These are phyloP conservation scores for Oenanthe javanica DNA, from an alignment of 140 eudicot genomes.

Conservation along the genomic window DNA sequence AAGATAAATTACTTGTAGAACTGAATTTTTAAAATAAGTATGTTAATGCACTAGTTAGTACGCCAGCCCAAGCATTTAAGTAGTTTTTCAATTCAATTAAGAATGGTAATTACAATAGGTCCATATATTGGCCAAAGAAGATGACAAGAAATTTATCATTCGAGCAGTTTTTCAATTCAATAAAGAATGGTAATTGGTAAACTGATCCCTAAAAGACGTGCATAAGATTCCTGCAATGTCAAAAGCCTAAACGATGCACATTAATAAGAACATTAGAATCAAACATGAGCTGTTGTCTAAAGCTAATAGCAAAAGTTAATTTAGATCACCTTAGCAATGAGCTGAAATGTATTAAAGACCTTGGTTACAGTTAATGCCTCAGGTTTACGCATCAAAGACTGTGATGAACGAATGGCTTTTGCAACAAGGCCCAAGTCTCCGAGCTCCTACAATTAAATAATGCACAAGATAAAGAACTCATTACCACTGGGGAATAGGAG, in stretches of 20 bases:
- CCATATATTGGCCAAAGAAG: not conserved
- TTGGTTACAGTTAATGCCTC: constrained; percentile 66
- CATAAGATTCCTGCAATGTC: too few species aligned
- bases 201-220: too few species aligned
- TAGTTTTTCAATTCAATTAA: too few species aligned
- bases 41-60: too few species aligned
- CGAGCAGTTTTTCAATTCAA: not conserved
- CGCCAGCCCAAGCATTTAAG: too few species aligned
- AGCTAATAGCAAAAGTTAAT: not conserved
- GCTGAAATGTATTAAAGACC: constrained; percentile 72
- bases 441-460: constrained; percentile 42
- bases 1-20: not conserved
- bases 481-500: not conserved
- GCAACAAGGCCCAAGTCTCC: constrained; percentile 97
- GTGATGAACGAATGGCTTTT: constrained; percentile 79
- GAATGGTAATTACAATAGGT: not conserved
- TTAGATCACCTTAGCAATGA: constrained; percentile 64
- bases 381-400: constrained; percentile 69
- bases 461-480: not conserved
- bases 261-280: not conserved
- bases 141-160: not conserved
- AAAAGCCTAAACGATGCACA: not conserved
- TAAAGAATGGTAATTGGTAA: not conserved
- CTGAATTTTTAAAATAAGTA: not conserved
- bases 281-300: not conserved